Evolutionary conservation across 148 eudicot species (phyloP), one percentile per base, ranked within the genome.

Genomic region (Silene conica): DNA sequence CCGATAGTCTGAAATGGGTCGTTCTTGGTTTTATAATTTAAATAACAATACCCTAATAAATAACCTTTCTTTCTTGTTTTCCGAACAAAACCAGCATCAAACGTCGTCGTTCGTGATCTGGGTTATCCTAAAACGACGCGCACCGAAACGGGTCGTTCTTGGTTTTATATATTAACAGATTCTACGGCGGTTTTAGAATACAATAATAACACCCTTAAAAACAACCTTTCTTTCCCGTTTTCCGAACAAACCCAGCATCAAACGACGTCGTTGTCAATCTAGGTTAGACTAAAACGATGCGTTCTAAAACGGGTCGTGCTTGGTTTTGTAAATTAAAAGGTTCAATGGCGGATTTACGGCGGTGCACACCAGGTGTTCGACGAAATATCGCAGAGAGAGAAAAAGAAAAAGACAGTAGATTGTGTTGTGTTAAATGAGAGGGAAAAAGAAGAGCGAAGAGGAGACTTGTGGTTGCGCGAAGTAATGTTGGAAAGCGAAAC

Each of bases 61-160:
- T 15, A 74, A 58, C 46, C 54, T 21, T 25, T 69, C 22, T 46
- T 50, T 56, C 75, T 55, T 77, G 72, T 73, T 43, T 76, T 22
- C 15, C 22, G 43, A 19, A 25, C 73, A 10, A 20, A 15, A 48
- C 21, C 25, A 50, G 55, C 18, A 50, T 4, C 26, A 46, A 67
- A 80, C 73, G 72, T 64, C 65, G 55, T 34, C 77, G 66, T 50
- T 71, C 5, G 23, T 74, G 52, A 79, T 31, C 73, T 59, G 78
- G 73, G 78, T 50, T 61, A 76, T 21, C 14, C 63, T 68, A 43
- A 68, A 22, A 69, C 28, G 54, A 21, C 23, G 9, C 14, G 70
- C 70, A 70, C 8, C 22, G 65, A 78, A 63, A 8, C 74, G 79
- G 77, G 71, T 69, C 3, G n/a, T 3, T 3, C 21, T 48, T 18